These are phyloP conservation scores for Phytophthora pluvialis DNA, from an alignment of 352 stramenopile genomes.

Conservation along the genomic window DNA sequence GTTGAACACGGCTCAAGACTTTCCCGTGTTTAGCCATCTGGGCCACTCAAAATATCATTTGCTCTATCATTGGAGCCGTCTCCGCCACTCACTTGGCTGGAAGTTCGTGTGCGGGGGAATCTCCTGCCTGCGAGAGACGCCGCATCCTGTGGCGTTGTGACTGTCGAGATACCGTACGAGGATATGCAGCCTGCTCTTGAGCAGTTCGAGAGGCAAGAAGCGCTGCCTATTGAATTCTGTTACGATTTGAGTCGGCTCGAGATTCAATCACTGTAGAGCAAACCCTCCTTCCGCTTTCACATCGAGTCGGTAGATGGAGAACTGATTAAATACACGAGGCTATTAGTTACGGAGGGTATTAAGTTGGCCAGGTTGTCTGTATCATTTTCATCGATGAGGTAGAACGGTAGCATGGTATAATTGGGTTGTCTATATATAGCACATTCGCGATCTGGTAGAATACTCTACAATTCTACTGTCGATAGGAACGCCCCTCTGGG, in stretches of 20 bases:
- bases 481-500: too few relatives aligned
- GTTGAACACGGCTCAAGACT: constrained; percentile 24
- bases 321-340: too few relatives aligned
- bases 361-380: too few relatives aligned
- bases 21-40: constrained; percentile 27
- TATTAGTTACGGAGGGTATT: too few relatives aligned
- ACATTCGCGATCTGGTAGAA: too few relatives aligned
- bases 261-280: not conserved
- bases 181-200: constrained; percentile 7
- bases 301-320: too few relatives aligned
- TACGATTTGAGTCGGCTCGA: not conserved
- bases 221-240: not conserved
- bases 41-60: constrained; percentile 5
- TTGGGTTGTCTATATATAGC: too few relatives aligned
- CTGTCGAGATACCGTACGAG: constrained; percentile 9
- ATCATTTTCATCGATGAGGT: too few relatives aligned
- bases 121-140: constrained; percentile 25
- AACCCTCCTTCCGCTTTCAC: not conserved
- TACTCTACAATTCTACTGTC: too few relatives aligned
- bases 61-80: not conserved
- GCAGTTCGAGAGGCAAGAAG: constrained; percentile 6
- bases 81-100: constrained; percentile 13
- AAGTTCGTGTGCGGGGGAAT: constrained; percentile 7
- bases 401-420: too few relatives aligned
- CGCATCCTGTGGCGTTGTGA: constrained; percentile 14